A percentile compares a stretch with the other conserved stretches of the same genome.
These are phyloP conservation scores for Acidomyces sp. DNA, from an alignment of 495 filamentous ascomycete species.

Conservation along the genomic window DNA sequence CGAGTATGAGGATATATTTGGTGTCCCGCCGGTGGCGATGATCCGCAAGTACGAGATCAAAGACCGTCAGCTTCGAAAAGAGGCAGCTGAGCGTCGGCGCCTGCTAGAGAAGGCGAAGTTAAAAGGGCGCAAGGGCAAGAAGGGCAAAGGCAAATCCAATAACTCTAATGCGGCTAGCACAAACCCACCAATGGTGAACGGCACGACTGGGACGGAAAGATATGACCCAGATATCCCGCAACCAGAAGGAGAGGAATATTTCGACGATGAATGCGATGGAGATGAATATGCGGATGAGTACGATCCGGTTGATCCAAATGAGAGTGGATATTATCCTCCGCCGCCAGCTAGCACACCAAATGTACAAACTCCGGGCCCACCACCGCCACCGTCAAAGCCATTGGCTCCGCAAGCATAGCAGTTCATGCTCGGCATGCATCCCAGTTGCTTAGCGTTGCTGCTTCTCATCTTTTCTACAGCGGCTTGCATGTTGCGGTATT, in stretches of 20 bases:
- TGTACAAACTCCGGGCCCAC: background rate
- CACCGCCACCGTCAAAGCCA: no score
- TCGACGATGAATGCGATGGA: slow-evolving; percentile 4
- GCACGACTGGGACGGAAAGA: background rate
- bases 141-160: slow-evolving; percentile 50
- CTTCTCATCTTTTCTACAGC: no score
- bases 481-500: no score
- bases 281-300: slow-evolving; percentile 4
- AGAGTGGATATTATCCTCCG: slow-evolving; percentile 4
- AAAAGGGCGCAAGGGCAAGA: slow-evolving; percentile 75
- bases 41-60: slow-evolving; percentile 91
- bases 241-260: slow-evolving; percentile 1
- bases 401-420: no score
- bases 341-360: background rate
- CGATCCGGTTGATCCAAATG: slow-evolving; percentile 3
- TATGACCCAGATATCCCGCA: slow-evolving; percentile 12
- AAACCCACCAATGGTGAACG: background rate
- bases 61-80: slow-evolving; percentile 70
- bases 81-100: slow-evolving; percentile 66
- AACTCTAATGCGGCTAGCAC: slow-evolving; percentile 12
- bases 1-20: slow-evolving; percentile 34
- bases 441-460: no score
- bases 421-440: no score
- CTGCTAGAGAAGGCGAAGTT: slow-evolving; percentile 90
- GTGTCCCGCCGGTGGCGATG: slow-evolving; percentile 64